phyloP scores from a whole-genome alignment of 768 basidiomycete species.

The Austroboletus eburneus region DNA sequence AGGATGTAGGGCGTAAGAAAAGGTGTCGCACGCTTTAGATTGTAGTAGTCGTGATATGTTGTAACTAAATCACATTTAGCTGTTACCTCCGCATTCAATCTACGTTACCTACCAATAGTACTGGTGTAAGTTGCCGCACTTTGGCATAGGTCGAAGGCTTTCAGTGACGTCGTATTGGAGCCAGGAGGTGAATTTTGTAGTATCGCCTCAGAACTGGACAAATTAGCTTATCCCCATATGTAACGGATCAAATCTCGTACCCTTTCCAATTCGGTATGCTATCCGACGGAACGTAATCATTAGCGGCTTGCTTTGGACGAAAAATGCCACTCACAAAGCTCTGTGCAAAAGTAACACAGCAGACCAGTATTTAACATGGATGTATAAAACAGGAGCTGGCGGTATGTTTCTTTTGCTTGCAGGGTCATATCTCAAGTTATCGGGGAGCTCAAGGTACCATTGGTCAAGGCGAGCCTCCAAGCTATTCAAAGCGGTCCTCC shows the following conservation, averaged over 20 bases:
- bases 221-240: slow-evolving; percentile 1
- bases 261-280: slow-evolving; percentile 74
- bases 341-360: slow-evolving; percentile 70
- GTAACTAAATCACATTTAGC: slow-evolving; percentile 37
- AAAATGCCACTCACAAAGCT: slow-evolving; percentile 59
- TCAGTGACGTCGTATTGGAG: slow-evolving; percentile 45
- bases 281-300: slow-evolving; percentile 9
- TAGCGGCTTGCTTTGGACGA: slow-evolving; percentile 5
- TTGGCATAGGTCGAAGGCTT: slow-evolving; percentile 74
- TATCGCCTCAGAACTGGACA: slow-evolving; percentile 39
- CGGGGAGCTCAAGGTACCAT: slow-evolving; percentile 69
- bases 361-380: slow-evolving; percentile 76
- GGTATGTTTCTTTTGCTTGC: slow-evolving; percentile 50
- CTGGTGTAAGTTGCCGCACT: slow-evolving; percentile 69
- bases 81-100: not conserved
- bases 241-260: slow-evolving; percentile 31
- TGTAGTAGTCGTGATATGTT: slow-evolving; percentile 56
- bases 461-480: slow-evolving; percentile 68
- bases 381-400: slow-evolving; percentile 59
- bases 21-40: slow-evolving; percentile 56
- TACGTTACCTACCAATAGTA: slow-evolving; percentile 47
- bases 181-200: slow-evolving; percentile 38
- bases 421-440: slow-evolving; percentile 56
- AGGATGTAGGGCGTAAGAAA: slow-evolving; percentile 69
- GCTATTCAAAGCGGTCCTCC: slow-evolving; percentile 45